phyloP scores from a whole-genome alignment of 2,329 filamentous ascomycete genomes.

The Curvularia verruculosa region DNA sequence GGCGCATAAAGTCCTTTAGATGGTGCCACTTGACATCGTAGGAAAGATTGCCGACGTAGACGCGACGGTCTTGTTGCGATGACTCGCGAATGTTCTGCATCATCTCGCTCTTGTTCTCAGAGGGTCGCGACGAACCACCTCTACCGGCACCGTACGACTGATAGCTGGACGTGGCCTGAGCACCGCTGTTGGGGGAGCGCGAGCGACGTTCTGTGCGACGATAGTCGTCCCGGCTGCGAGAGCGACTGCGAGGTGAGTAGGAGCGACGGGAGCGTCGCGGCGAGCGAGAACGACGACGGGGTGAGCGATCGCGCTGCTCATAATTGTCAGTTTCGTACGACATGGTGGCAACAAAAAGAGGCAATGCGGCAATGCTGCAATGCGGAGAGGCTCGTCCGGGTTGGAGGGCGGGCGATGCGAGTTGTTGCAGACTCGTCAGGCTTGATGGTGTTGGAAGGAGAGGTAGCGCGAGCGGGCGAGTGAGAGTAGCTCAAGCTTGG shows the following conservation, averaged over 20 bases:
- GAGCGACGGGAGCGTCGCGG: constrained; percentile 63
- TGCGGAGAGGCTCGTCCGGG: constrained; percentile 15
- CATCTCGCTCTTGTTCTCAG: constrained; percentile 93
- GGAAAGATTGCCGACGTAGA: constrained; percentile 98
- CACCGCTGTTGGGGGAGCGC: constrained; percentile 84
- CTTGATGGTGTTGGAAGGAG: constrained; percentile 34
- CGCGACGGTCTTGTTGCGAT: constrained; percentile 97
- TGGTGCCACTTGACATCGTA: constrained; percentile 99
- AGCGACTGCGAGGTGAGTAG: constrained; percentile 70
- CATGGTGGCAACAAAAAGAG: constrained; percentile 29
- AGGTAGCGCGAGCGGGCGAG: constrained; percentile 32
- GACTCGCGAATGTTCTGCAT: constrained; percentile 92
- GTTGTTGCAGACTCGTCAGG: constrained; percentile 26
- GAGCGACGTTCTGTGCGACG: constrained; percentile 61
- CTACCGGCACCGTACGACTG: constrained; percentile 62
- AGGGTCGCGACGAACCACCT: constrained; percentile 62
- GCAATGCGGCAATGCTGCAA: too few relatives aligned
- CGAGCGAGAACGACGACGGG: constrained; percentile 65
- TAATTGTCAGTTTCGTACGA: constrained; percentile 48
- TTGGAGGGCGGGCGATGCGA: constrained; percentile 20
- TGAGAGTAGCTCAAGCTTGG: constrained; percentile 18
- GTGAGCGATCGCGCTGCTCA: constrained; percentile 63
- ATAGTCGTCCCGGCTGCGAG: constrained; percentile 72
- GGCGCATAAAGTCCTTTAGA: constrained; percentile 99
- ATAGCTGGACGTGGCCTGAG: constrained; percentile 72